Evolutionary conservation across 495 filamentous ascomycete genomes (phyloP), one percentile per base, ranked within the genome.

Genomic region (Penicillium cataractarum): DNA sequence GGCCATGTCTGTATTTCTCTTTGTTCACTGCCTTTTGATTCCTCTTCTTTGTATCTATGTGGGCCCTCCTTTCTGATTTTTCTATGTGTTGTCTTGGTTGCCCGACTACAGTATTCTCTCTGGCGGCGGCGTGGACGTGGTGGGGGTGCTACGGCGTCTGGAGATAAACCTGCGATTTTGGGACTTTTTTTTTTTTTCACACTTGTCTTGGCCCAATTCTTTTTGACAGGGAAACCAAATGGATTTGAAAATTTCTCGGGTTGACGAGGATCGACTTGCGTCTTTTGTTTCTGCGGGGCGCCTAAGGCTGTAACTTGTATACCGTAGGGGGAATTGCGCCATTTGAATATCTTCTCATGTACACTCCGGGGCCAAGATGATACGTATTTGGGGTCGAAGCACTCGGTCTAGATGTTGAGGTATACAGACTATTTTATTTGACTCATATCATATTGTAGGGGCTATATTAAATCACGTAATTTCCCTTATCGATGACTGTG

Each of bases 71-170:
- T 12, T 22, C 42, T 19, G 19, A 29, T 52, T 52, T n/a, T 52
- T 19, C 27, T 24, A n/a, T 52, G 49, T n/a, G 13, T 2, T 50
- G 58, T 40, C 55, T 50, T 24, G 22, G 46, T 42, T 59, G 56
- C 40, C 58, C 53, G 17, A 44, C 61, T 55, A 52, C 60, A 55
- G 54, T 57, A 26, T 46, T n/a, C n/a, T 32, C 22, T 24, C 31
- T 21, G 48, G 55, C 37, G 10, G 50, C 55, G 52, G 60, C 52
- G 62, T 63, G 62, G 58, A 44, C 33, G 35, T 48, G 53, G 46
- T 53, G 22, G 42, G n/a, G 55, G 37, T 62, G 40, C 58, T 63
- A 50, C 22, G 66, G 66, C 66, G 66, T 68, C 60, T 58, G 55
- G 63, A 50, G 37, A 57, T 8, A 52, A n/a, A 27, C 37, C 54